A percentile compares a stretch with the other conserved stretches of the same genome.
phyloP scores from a whole-genome alignment of 805 yeast species.

The Candida koratica region DNA sequence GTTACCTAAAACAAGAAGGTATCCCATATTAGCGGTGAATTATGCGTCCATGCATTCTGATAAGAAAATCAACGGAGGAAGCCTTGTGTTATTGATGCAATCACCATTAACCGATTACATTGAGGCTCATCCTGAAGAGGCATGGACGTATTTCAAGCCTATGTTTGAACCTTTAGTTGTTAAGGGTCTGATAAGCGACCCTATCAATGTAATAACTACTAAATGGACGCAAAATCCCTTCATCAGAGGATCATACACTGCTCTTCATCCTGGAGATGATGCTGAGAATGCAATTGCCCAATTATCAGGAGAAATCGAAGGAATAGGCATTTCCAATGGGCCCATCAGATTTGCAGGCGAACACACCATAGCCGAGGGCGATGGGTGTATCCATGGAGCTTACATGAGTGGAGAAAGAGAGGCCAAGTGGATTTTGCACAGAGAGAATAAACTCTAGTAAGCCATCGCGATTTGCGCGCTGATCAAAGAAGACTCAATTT shows the following conservation, averaged over 20 bases:
- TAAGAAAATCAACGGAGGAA: slow-evolving; percentile 32
- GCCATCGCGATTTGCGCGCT: slow-evolving; percentile 8
- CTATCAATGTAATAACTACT: slow-evolving; percentile 43
- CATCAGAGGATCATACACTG: slow-evolving; percentile 78
- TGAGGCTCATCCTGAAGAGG: slow-evolving; percentile 46
- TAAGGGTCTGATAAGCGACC: slow-evolving; percentile 18
- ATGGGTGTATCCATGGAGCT: slow-evolving; percentile 92
- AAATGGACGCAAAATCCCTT: slow-evolving; percentile 81
- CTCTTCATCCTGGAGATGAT: slow-evolving; percentile 64
- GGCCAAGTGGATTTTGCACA: slow-evolving; percentile 34
- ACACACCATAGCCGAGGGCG: slow-evolving; percentile 80
- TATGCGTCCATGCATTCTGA: slow-evolving; percentile 40
- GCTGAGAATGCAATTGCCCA: slow-evolving; percentile 61
- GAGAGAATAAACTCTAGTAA: slow-evolving; percentile 1
- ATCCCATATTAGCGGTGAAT: slow-evolving; percentile 62
- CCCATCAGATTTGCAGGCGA: slow-evolving; percentile 85
- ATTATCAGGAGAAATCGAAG: slow-evolving; percentile 43
- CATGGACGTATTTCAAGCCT: slow-evolving; percentile 61
- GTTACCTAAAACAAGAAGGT: slow-evolving; percentile 47
- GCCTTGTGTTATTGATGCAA: slow-evolving; percentile 65
- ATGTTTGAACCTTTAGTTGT: slow-evolving; percentile 32
- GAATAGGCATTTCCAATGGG: slow-evolving; percentile 33
- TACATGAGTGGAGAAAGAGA: slow-evolving; percentile 70
- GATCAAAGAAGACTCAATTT: no score
- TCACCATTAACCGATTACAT: slow-evolving; percentile 66